Evolutionary conservation across 306 rosid species (phyloP).

Genomic region (Pterocarpus macrocarpus): DNA sequence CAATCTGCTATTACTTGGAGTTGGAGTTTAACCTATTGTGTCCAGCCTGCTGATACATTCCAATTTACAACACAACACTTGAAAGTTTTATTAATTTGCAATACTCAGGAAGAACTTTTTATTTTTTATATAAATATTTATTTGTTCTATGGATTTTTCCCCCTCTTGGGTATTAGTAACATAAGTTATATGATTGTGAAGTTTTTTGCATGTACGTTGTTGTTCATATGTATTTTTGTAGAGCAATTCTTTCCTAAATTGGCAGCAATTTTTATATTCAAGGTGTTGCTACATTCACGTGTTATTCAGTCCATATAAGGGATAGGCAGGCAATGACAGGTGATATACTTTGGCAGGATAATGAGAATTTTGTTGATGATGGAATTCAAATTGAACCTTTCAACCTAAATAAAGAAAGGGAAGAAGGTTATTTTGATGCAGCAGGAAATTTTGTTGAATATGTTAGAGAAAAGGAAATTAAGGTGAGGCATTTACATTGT

Average conservation of each 20-base stretch:
- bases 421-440: conserved; percentile 91
- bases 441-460: conserved; percentile 89
- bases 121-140: neutral
- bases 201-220: conserved; percentile 14
- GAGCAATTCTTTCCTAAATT: conserved; percentile 41
- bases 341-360: conserved; percentile 65
- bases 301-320: conserved; percentile 51
- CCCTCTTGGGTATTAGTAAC: too few relatives aligned
- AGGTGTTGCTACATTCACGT: conserved; percentile 51
- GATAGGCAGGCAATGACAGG: conserved; percentile 59
- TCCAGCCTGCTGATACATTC: conserved; percentile 9
- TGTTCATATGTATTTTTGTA: conserved; percentile 9
- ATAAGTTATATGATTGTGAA: conserved; percentile 17
- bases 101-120: neutral
- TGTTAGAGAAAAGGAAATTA: conserved; percentile 67
- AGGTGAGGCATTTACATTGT: conserved; percentile 44
- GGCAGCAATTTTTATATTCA: conserved; percentile 39
- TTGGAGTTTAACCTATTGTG: neutral
- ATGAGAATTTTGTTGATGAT: conserved; percentile 72
- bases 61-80: conserved; percentile 11
- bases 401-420: conserved; percentile 88
- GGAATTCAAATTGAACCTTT: conserved; percentile 95
- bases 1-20: conserved; percentile 5
- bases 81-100: conserved; percentile 13
- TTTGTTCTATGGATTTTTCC: too few relatives aligned